phyloP scores from a whole-genome alignment of 2,329 filamentous ascomycete genomes.

The Epichloe sibirici region DNA sequence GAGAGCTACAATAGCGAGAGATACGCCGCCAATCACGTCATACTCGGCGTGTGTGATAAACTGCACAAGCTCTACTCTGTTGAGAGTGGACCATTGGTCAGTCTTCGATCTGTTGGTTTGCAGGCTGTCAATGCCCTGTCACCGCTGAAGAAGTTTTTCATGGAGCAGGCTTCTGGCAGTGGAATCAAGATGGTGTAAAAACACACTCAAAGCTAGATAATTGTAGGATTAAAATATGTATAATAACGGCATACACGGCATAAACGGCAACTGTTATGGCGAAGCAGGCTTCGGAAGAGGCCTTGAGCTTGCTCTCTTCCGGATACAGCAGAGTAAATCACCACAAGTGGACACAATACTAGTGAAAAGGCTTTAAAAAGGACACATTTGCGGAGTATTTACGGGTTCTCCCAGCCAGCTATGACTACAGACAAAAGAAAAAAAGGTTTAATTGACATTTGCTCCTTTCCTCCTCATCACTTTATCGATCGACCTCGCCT shows the following conservation, averaged over 20 bases:
- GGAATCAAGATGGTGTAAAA: constrained; percentile 32
- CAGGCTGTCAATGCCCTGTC: constrained; percentile 62
- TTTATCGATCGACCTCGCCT: constrained; percentile 52
- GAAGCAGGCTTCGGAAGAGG: too few relatives aligned
- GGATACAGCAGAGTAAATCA: too few relatives aligned
- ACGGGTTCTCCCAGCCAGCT: constrained; percentile 21
- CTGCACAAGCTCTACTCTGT: constrained; percentile 87
- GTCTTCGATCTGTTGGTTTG: constrained; percentile 65
- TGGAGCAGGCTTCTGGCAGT: constrained; percentile 56
- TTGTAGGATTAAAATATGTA: background rate
- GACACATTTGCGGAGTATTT: constrained; percentile 23
- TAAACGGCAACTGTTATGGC: background rate
- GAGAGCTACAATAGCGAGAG: constrained; percentile 72
- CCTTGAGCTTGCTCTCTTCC: too few relatives aligned
- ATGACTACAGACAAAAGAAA: constrained; percentile 28
- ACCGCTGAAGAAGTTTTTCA: constrained; percentile 72
- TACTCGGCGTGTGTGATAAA: constrained; percentile 76
- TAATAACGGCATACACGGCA: background rate
- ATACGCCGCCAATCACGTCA: constrained; percentile 68
- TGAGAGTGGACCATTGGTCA: constrained; percentile 65
- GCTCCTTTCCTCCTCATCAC: constrained; percentile 10
- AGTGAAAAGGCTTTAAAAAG: background rate
- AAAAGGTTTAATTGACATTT: constrained; percentile 19
- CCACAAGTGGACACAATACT: too few relatives aligned
- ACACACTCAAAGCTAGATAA: background rate